These are phyloP conservation scores for Echeveria elegans DNA, from an alignment of 164 flowering plant species.

Conservation along the genomic window DNA sequence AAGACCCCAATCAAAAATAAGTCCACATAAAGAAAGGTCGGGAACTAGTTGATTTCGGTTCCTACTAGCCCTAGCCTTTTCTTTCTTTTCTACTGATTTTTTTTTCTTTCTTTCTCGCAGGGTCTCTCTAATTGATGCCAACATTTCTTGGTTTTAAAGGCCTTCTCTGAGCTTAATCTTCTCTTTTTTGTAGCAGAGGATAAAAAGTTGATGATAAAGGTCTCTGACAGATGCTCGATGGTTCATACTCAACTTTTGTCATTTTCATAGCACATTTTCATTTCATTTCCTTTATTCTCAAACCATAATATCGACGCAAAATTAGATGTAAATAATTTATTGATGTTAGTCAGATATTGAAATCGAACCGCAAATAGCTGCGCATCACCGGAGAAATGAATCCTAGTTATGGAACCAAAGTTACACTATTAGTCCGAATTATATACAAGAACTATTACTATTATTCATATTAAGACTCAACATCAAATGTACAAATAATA, in stretches of 20 bases:
- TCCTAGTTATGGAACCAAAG: no score
- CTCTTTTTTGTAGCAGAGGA: constrained; percentile 1
- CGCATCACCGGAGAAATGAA: no score
- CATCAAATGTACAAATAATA: background rate
- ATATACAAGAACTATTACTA: no score
- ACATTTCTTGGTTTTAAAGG: constrained; percentile 1
- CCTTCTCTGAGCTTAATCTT: background rate
- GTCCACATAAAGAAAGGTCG: background rate
- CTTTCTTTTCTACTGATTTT: background rate
- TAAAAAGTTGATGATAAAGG: constrained; percentile 4
- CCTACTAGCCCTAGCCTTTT: no score
- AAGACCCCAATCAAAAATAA: background rate
- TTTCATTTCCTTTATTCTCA: background rate
- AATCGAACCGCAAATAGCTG: no score
- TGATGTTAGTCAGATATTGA: no score
- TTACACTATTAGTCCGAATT: no score
- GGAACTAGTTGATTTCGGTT: no score
- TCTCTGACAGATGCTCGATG: background rate
- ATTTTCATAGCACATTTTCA: background rate
- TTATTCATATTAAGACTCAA: background rate
- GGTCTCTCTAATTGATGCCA: constrained; percentile 1
- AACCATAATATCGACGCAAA: no score
- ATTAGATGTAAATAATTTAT: no score
- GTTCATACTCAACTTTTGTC: background rate
- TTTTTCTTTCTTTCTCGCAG: background rate